Base-by-base conservation (phyloP, 495 filamentous ascomycete species). In the Penicillium riverlandense region DNA sequence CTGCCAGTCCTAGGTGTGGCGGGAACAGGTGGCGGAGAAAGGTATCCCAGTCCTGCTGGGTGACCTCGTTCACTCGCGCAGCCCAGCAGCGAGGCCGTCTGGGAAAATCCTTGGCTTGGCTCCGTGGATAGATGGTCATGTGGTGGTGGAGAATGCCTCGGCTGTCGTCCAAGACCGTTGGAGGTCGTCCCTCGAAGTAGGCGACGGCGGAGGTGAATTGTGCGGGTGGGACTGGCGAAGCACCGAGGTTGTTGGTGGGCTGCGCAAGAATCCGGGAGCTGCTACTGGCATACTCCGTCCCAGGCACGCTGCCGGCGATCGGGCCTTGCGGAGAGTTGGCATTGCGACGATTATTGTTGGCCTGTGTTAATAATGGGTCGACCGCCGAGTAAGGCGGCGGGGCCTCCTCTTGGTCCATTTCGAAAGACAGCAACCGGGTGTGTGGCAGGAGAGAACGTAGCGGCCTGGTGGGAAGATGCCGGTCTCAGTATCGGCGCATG, bases 31-130 rank as follows among this genome's bases (percentile, higher is more conserved):
- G 65, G n/a, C 66, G 62, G 33, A 75, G 38, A 43, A 76, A 78
- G 10, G 63, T 68, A 39, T 72, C 66, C 74, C 74, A 78, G 52
- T 78, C 74, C 49, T 68, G 65, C 49, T 69, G 67, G 35, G 54
- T 49, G 9, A 77, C 61, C 29, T 74, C 67, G 35, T 63, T 46
- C 35, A 52, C 54, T 11, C 61, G 56, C 10, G 63, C 52, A 16
- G 49, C 62, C 65, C 69, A 67, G 41, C 67, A 67, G 0, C 71
- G 72, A 4, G 67, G 61, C 34, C 72, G 63, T 15, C 67, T 71
- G 7, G 65, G 62, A 11, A 78, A 68, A 40, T 76, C 70, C 34
- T 69, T 70, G 0, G 63, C 52, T 42, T 70, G 68, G 36, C 67
- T 71, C 39, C 67, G 61, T 3, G 69, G 65, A 16, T 67, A 66